Base-by-base conservation (phyloP, 1,284 basidiomycete genomes). In the Malassezia yamatoensis region DNA sequence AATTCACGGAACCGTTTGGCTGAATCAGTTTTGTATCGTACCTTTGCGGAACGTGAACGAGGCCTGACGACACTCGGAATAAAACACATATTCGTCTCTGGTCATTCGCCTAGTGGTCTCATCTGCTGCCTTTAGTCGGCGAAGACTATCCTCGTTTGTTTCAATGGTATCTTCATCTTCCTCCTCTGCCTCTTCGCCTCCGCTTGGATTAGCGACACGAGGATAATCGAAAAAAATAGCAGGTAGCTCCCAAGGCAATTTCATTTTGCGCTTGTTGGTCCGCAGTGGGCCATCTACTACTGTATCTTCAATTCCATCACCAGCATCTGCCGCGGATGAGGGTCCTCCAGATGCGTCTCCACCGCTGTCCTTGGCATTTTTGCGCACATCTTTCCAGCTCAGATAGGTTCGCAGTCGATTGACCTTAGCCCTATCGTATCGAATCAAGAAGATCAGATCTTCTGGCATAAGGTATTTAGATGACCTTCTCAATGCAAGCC, bases 311-410 rank as follows among this genome's bases (percentile, higher is more conserved):
- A 68, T 36, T 10, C 51, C 62, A 24, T 62, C 61, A 44, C 60
- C 55, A 21, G 55, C 54, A 7, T 47, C 49, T 1, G 12, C 52
- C 15, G 44, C 44, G 5, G 37, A 58, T 13, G 51, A 16, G 0
- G 44, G 58, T 1, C 59, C 62, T 5, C 57, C 60, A 5, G 50
- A 47, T 1, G 84, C 85, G 9, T 83, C 85, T 41, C 70, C 73
- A 9, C 68, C 68, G 11, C 57, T 63, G 48, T 94, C 89, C 70
- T 94, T 94, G 7, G 90, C 90, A 63, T 90, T 87, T 71, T 94
- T 94, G 15, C 93, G 82, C 7, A 96, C 91, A 63, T 96, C 93
- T 72, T 94, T 96, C 91, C 93, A 98, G 0, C 87, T 88, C n/a
- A 98, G 81, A 71, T 96, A 96, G 10, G 89, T 94, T 24, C 89